Evolutionary conservation across 2,329 filamentous ascomycete genomes (phyloP).

Genomic region (Ophiostoma himal-ulmi): DNA sequence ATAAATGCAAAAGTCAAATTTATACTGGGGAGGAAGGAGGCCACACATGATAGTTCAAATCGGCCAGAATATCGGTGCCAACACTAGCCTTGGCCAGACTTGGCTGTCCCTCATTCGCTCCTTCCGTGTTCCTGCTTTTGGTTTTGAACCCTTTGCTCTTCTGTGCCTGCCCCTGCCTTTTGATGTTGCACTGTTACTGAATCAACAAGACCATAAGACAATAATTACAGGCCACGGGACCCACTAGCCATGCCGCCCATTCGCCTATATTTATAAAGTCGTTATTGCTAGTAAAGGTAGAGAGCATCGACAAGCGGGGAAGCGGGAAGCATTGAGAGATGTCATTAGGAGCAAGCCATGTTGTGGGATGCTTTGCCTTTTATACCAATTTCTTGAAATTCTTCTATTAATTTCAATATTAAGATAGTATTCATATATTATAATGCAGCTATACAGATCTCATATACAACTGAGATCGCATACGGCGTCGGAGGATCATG

Average conservation of each 20-base stretch:
- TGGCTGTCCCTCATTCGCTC: slow-evolving; percentile 6
- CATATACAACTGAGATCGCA: background rate
- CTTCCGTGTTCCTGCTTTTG: slow-evolving; percentile 4
- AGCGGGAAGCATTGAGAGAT: background rate
- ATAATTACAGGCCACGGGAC: background rate
- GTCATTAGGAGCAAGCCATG: background rate
- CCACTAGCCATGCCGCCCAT: background rate
- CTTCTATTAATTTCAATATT: background rate
- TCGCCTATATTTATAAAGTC: background rate
- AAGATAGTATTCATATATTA: too few species aligned
- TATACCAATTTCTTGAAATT: background rate
- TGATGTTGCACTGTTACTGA: background rate
- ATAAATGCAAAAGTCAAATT: background rate
- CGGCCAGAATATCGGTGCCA: too few species aligned
- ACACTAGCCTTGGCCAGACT: slow-evolving; percentile 3
- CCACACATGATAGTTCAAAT: background rate
- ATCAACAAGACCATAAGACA: background rate
- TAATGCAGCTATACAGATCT: too few species aligned
- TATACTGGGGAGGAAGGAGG: background rate
- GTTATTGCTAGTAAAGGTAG: background rate
- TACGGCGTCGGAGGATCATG: background rate
- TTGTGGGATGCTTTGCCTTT: too few species aligned
- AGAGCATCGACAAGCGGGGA: background rate
- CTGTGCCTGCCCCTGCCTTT: background rate
- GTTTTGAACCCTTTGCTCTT: background rate